Evolutionary conservation across 129 eudicot genomes (phyloP), one percentile per base, ranked within the genome.

Genomic region (Artemisia argyi): DNA sequence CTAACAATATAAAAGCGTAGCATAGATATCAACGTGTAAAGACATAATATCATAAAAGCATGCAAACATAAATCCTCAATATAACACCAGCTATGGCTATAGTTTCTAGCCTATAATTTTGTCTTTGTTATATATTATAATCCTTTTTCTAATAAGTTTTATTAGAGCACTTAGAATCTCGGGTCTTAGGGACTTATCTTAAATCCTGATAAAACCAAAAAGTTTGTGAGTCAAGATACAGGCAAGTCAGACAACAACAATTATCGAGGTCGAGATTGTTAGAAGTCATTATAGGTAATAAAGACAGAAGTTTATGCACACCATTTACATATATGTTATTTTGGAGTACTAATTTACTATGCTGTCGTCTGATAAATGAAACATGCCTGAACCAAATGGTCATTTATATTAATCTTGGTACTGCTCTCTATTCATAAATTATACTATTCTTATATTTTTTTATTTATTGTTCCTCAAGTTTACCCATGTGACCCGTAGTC

Each of bases 231-330:
- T 22, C 24, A 22, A 22, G 24, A 22, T 22, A 2, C 52, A 49
- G 85, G 78, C 14, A 82, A 69, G 81, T 64, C 71, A 86, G 75
- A 52, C 83, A 48, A 48, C 12, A 47, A 19, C 79, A 84, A 17
- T 46, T 66, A 47, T 30, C 67, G 51, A 68, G 79, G 80, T 84
- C 68, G 69, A 87, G 86, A 72, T 72, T 73, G 32, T 74, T 92
- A 76, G 84, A 89, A 69, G 96, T 89, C 80, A 83, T 92, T 61
- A 92, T 96, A 85, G 98, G 97, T 91, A 48, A 11, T 7, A 48
- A 48, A 48, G 12, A 48, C 13, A 48, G 12, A 48, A 48, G 2
- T 48, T 8, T 48, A 48, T 48, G 52, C 6, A 7, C 13, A 48
- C 13, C 52, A 7, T 14, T 48, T 48, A 8, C 52, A 14, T 48